Conservation (phyloP, 106 monocot genomes). For the Posidonia australis region DNA sequence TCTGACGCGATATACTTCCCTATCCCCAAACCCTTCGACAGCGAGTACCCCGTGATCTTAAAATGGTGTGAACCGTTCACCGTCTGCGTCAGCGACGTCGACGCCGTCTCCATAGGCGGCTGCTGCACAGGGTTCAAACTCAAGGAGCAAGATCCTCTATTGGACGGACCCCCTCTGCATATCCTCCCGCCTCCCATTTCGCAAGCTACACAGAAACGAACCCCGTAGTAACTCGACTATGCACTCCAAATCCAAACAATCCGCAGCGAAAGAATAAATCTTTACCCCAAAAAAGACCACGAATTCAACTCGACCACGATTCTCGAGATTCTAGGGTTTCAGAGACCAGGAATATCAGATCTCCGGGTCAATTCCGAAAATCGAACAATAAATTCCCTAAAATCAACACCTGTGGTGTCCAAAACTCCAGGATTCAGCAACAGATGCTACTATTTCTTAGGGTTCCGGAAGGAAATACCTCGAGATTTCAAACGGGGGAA, state of each 20-base stretch:
- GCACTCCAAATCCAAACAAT: too few relatives aligned
- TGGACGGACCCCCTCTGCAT: not conserved
- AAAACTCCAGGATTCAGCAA: too few relatives aligned
- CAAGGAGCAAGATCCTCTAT: not conserved
- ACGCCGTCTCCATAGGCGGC: conserved; percentile 13
- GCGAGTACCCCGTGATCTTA: conserved; percentile 23
- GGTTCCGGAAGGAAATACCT: not conserved
- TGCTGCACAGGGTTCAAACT: not conserved
- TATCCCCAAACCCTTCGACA: conserved; percentile 20
- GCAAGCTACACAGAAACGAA: not conserved
- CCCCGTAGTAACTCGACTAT: too few relatives aligned
- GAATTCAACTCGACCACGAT: too few relatives aligned
- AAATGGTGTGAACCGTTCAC: conserved; percentile 27
- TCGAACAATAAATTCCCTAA: too few relatives aligned
- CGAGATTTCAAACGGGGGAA: too few relatives aligned
- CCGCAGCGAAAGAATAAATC: too few relatives aligned
- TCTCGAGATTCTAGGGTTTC: too few relatives aligned
- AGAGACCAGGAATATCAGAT: too few relatives aligned
- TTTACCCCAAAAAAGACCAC: too few relatives aligned
- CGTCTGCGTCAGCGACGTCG: conserved; percentile 20
- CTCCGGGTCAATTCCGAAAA: too few relatives aligned
- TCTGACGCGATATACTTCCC: conserved; percentile 23
- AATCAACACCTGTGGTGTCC: too few relatives aligned
- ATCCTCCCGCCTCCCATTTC: not conserved
- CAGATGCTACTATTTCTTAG: not conserved